Evolutionary conservation across 495 filamentous ascomycete genomes (phyloP).

Genomic region (Cladorrhinum samala): DNA sequence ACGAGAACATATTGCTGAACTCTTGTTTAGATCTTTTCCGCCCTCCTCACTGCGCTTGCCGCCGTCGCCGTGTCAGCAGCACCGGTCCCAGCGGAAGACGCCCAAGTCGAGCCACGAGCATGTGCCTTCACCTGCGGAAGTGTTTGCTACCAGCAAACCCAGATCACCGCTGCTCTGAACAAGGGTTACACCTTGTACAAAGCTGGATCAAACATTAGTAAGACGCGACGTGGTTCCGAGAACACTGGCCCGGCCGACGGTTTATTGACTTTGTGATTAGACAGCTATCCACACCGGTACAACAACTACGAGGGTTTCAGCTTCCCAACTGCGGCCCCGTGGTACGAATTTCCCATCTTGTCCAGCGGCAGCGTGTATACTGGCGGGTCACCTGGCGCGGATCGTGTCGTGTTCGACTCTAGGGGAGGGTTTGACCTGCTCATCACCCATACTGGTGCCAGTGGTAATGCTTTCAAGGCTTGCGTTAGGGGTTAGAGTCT

Average conservation of each 20-base stretch:
- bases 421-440: slow-evolving; percentile 47
- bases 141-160: slow-evolving; percentile 30
- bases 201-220: slow-evolving; percentile 41
- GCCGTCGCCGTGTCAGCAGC: slow-evolving; percentile 27
- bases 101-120: slow-evolving; percentile 18
- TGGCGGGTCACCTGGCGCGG: slow-evolving; percentile 62
- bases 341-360: slow-evolving; percentile 69
- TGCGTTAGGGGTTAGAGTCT: slow-evolving; percentile 30
- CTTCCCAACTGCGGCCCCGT: slow-evolving; percentile 52
- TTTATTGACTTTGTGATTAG: slow-evolving; percentile 18
- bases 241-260: no score
- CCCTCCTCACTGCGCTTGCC: no score
- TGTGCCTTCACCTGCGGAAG: slow-evolving; percentile 35
- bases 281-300: slow-evolving; percentile 64
- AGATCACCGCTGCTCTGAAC: slow-evolving; percentile 44
- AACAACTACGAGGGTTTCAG: slow-evolving; percentile 68
- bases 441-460: slow-evolving; percentile 66
- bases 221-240: no score
- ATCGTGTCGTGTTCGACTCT: slow-evolving; percentile 63
- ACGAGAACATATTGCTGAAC: no score
- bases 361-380: slow-evolving; percentile 45
- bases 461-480: slow-evolving; percentile 57
- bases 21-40: no score
- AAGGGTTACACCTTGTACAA: slow-evolving; percentile 46
- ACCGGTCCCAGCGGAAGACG: slow-evolving; percentile 12